Base-by-base conservation (phyloP, 164 flowering plant species). In the Umbellularia californica region DNA sequence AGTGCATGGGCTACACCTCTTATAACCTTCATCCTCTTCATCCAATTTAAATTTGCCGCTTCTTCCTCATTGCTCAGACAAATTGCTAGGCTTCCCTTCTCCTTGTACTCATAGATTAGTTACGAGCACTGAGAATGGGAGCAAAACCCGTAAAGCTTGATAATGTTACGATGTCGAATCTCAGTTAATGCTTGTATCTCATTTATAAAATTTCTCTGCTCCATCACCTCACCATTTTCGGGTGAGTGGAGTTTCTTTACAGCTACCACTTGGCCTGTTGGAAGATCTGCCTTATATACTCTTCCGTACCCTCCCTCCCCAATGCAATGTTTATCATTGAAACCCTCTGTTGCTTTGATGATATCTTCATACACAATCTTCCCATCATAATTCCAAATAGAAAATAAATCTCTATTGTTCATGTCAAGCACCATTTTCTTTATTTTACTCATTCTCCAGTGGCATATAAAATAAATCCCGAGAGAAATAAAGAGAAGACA, bases 301-400 rank as follows among this genome's bases (percentile, higher is more conserved):
- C 69, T 70, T 5, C 77, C 77, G 24, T 25, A 28, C 1, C 68
- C 69, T 47, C 77, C 77, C 22, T 2, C 15, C 11, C 77, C 73
- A 62, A 75, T 68, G 63, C 63, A 62, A 63, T 75, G 63, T 63
- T 63, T 70, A 5, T 60, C 41, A 50, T 63, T 22, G 19, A 75
- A 75, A 63, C 64, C 28, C 50, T 63, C 69, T 12, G 77, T 69
- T 17, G 73, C 77, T 25, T 25, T 64, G 27, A 75, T 64, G 50
- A 75, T 70, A 27, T 62, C 73, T 28, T 75, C 73, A 12, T 70
- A 70, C 14, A n/a, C 25, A 9, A 70, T 50, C 27, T 63, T 70
- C 15, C 73, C 77, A 11, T 70, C 73, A 13, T 17, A 60, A 62
- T 64, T 70, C 70, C 77, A 75, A 41, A 75, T 62, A 1, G 73